Evolutionary conservation across 2,329 filamentous ascomycete genomes (phyloP), one percentile per base, ranked within the genome.

Genomic region (Lachnellula cervina): DNA sequence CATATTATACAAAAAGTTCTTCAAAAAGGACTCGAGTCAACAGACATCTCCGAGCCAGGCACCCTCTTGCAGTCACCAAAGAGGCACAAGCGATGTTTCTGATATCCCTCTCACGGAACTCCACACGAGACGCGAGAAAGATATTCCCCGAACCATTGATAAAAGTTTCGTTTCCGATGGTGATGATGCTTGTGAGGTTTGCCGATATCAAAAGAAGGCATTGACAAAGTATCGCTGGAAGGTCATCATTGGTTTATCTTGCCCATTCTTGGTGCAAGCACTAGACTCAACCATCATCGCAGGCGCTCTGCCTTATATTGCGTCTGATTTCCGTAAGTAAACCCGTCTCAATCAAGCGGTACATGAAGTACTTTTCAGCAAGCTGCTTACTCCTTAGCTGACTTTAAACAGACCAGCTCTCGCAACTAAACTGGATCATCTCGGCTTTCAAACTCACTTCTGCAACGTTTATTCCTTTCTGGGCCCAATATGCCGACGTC

Each of bases 391-490:
- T 32, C 28, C 4, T 32, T 32, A 32, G 28, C 60, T 61, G 45
- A 62, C 25, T 5, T 13, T 0, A 19, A n/a, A 21, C 54, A 79
- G 78, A 76, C 57, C 67, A 82, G 64, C 66, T 82, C 4, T 75
- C 79, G 17, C 79, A 85, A 62, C 74, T 86, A 2, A 87, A 86
- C 64, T 88, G 84, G 83, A 86, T 89, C 64, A 80, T 88, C 17
- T 84, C 85, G 0, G 76, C 83, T 6, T 89, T 87, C 69, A 88
- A 84, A 51, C 73, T 89, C 14, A 85, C 83, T 0, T 81, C 82
- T 0, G 84, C 85, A 1, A 80, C 84, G 1, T 88, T 87, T 60
- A 83, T 88, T 8, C 84, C 84, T 3, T 79, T 81, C 51, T 87
- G 83, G 71, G 82, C 80, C 1, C 84, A 87, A 62, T 74, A 84